Conservation (phyloP, 2,329 filamentous ascomycete species). For the Aspergillus clavatus region DNA sequence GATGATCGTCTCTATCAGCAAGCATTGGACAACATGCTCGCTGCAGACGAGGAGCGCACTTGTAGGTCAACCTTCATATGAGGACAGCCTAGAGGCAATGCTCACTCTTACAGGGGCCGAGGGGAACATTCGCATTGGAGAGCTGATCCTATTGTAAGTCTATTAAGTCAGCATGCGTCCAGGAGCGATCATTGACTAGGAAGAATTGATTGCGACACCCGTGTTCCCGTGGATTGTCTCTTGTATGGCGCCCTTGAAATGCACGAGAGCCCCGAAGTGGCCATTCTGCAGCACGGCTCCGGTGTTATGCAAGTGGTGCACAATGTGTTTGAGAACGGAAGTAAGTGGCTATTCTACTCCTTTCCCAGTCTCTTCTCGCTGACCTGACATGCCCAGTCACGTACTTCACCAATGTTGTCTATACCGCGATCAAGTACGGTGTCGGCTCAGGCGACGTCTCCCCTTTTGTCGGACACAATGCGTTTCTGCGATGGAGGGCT, state of each 20-base stretch:
- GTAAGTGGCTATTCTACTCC: constrained; percentile 1
- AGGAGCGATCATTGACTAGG: not conserved
- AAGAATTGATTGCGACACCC: constrained; percentile 63
- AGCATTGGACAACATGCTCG: constrained; percentile 44
- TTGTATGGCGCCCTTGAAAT: constrained; percentile 68
- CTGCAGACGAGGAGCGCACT: constrained; percentile 37
- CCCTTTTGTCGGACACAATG: constrained; percentile 74
- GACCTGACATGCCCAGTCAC: constrained; percentile 43
- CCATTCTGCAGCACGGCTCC: constrained; percentile 66
- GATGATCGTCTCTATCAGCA: constrained; percentile 39
- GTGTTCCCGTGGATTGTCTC: constrained; percentile 63
- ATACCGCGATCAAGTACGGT: constrained; percentile 66
- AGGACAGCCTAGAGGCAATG: constrained; percentile 23
- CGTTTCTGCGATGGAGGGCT: constrained; percentile 61
- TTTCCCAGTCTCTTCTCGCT: not conserved
- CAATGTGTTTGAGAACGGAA: constrained; percentile 69
- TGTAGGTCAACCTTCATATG: constrained; percentile 6
- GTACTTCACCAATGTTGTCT: constrained; percentile 75
- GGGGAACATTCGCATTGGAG: constrained; percentile 78
- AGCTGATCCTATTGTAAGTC: constrained; percentile 60
- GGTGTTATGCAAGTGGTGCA: constrained; percentile 72
- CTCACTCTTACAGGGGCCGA: constrained; percentile 58
- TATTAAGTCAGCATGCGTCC: not conserved
- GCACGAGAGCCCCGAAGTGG: constrained; percentile 64
- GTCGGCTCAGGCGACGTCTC: constrained; percentile 68